Evolutionary conservation across 768 basidiomycete species (phyloP).

Genomic region (Termitomyces sp.): DNA sequence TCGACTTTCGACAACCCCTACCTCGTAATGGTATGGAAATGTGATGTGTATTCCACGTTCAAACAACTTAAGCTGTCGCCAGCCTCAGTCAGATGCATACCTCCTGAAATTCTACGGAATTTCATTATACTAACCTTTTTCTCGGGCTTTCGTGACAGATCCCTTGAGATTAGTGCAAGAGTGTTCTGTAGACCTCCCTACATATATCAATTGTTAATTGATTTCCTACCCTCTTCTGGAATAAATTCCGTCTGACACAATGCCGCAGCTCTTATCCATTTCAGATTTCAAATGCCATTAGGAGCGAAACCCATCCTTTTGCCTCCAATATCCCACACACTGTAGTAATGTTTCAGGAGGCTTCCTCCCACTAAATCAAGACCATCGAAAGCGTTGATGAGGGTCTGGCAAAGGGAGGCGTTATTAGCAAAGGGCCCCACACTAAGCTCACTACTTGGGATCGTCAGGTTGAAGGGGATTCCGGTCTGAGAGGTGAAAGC

Average conservation of each 20-base stretch:
- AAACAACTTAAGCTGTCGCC: not conserved
- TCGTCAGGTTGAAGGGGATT: conserved; percentile 46
- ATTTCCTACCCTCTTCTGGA: not conserved
- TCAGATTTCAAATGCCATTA: conserved; percentile 10
- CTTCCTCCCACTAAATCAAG: conserved; percentile 48
- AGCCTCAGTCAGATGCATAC: not conserved
- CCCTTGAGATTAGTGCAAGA: not conserved
- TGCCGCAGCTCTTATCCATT: not conserved
- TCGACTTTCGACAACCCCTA: not conserved
- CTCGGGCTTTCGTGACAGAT: not conserved
- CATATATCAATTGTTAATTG: too few species aligned
- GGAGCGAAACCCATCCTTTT: conserved; percentile 48
- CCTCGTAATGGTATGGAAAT: not conserved
- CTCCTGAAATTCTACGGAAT: not conserved
- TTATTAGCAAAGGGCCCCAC: conserved; percentile 52
- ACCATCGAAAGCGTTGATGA: conserved; percentile 54
- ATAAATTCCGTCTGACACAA: not conserved
- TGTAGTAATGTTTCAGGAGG: conserved; percentile 55
- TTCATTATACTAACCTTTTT: not conserved
- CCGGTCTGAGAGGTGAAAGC: conserved; percentile 47
- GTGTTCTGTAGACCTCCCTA: not conserved
- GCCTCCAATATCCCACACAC: conserved; percentile 48
- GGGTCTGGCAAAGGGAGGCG: conserved; percentile 44
- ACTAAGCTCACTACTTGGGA: conserved; percentile 50
- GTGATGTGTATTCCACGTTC: not conserved